Base-by-base conservation (phyloP, 2,329 filamentous ascomycete species). In the Thermothelomyces thermophilus region DNA sequence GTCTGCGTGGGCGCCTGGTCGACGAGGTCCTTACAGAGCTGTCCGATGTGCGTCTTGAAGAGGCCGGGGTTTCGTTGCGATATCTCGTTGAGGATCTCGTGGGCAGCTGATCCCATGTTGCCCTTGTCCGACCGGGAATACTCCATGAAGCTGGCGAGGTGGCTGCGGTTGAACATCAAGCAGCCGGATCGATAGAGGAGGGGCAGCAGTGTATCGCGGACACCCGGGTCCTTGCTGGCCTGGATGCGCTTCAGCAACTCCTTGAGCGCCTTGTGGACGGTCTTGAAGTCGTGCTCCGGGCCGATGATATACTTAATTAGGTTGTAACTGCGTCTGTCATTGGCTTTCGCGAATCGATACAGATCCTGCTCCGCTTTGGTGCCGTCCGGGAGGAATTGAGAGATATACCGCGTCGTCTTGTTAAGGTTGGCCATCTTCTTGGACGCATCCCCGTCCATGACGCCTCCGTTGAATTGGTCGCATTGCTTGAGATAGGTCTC, bases 161-260 rank as follows among this genome's bases (percentile, higher is more conserved):
- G 90, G 64, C 91, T 97, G 62, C 87, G 84, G 70, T 96, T 98
- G 71, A 94, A 96, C 57, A 95, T 79, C 56, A 98, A 76, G 51
- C 88, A 83, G 30, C 88, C 86, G 48, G 84, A 84, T 37, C 89
- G 83, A 64, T 95, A 95, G 4, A 97, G 72, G 14, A 98, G 74
- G 5, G 90, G 86, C 5, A 84, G 79, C 22, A 98, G 66, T 0
- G 89, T 94, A 31, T 95, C 88, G 3, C 94, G 70, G 41, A 93
- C 74, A 24, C 73, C 72, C n/a, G 79, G 68, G 47, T 77, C 76
- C 40, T 83, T 73, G 19, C 80, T 80, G 47, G 80, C 77, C 58
- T 90, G 85, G 31, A 94, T 76, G 51, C 90, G 83, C 68, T 90
- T 93, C 37, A 83, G 80, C 33, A 97, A 73, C 70, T 98, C 93